phyloP scores from a whole-genome alignment of 768 basidiomycete species.

The Pulveroboletus sp. region DNA sequence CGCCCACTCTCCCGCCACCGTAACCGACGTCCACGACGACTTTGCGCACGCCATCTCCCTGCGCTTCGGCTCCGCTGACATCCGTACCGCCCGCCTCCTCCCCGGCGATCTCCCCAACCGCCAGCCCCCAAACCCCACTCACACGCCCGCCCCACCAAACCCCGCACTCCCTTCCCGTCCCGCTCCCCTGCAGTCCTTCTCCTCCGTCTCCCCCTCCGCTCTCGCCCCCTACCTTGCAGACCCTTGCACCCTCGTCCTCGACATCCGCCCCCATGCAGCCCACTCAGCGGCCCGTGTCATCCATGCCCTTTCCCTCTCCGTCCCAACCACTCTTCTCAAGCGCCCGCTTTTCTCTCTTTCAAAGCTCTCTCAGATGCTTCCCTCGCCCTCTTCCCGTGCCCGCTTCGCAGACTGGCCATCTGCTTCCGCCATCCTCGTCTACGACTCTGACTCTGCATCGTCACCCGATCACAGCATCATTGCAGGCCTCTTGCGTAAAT shows the following conservation, averaged over 20 bases:
- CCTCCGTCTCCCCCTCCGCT: slow-evolving; percentile 26
- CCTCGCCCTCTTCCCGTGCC: slow-evolving; percentile 50
- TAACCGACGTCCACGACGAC: slow-evolving; percentile 31
- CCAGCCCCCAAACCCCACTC: slow-evolving; percentile 19
- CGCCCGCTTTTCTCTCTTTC: slow-evolving; percentile 81
- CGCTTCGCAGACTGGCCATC: slow-evolving; percentile 58
- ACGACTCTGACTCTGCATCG: slow-evolving; percentile 72
- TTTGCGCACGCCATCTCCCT: slow-evolving; percentile 55
- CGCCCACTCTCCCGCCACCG: slow-evolving; percentile 6
- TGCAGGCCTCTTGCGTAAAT: slow-evolving; percentile 70
- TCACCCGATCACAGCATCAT: slow-evolving; percentile 67
- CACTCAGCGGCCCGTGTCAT: slow-evolving; percentile 63
- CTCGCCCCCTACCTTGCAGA: slow-evolving; percentile 34
- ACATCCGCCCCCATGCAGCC: slow-evolving; percentile 82
- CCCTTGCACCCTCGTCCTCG: slow-evolving; percentile 62
- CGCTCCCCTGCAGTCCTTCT: slow-evolving; percentile 14
- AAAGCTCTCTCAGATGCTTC: slow-evolving; percentile 78
- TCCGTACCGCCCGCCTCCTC: slow-evolving; percentile 38
- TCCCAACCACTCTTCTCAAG: slow-evolving; percentile 92
- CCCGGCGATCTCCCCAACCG: slow-evolving; percentile 21
- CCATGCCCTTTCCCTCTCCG: slow-evolving; percentile 75
- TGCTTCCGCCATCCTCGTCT: slow-evolving; percentile 67
- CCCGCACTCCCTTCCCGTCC: background rate
- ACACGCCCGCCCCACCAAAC: slow-evolving; percentile 5
- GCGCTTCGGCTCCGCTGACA: slow-evolving; percentile 38